Evolutionary conservation across 495 filamentous ascomycete genomes (phyloP), one percentile per base, ranked within the genome.

Genomic region (Aspergillus taichungensis): DNA sequence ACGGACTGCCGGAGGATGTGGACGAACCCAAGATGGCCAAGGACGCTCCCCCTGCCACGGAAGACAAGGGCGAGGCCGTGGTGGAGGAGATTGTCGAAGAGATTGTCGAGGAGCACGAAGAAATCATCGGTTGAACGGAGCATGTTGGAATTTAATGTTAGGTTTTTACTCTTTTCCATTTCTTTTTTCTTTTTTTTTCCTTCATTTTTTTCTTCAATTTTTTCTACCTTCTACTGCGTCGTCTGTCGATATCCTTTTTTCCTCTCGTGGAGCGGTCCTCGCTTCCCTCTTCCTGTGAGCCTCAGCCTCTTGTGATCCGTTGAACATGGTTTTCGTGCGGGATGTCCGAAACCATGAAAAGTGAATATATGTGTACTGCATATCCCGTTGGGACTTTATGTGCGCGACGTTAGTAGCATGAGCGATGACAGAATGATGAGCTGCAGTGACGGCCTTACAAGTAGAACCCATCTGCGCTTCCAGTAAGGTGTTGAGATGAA

Each of bases 31-130:
- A 74, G 50, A 59, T 74, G 37, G 68, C 76, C 59, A 74, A 66
- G 65, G 71, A 71, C 52, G 67, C 67, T 3, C 57, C 52, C 5
- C 36, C 64, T 37, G 63, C 66, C 30, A 68, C 68, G 34, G 73
- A 73, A 31, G 75, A 78, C 47, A 70, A 77, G 44, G 85, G 83
- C 59, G 82, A 84, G 42, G 70, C 79, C 43, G 78, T 87, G 34
- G 84, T 89, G 47, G 87, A 89, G 61, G 87, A 92, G 73, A 84
- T 90, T 49, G 84, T 94, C 56, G 91, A 94, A 66, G 89, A 96
- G 71, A 88, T 95, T 54, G 74, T 97, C 42, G 89, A 94, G 67
- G 89, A 95, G 77, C 80, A 73, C 43, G 92, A 95, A 73, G 92
- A 97, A 71, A 74, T 89, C 52, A 69, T 73, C 57, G 62, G 54